Conservation (phyloP, 306 rosid genomes). For the Acacia crassicarpa region DNA sequence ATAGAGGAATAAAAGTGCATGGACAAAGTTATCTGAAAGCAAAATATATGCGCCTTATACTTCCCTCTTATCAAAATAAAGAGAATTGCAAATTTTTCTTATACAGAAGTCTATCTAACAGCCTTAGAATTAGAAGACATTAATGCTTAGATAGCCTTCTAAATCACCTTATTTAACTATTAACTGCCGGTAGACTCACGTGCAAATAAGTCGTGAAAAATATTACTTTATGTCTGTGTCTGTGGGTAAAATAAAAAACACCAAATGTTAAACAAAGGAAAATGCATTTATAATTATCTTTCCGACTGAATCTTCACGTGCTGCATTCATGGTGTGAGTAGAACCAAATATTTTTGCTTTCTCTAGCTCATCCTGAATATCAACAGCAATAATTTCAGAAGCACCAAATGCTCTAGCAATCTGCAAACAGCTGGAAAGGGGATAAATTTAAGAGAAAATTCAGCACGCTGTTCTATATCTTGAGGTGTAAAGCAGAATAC, state of each 20-base stretch:
- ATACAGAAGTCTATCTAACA: too few species aligned
- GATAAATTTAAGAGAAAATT: conserved; percentile 22
- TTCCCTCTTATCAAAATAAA: too few species aligned
- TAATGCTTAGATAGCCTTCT: too few species aligned
- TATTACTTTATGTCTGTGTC: background rate
- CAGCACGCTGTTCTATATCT: conserved; percentile 12
- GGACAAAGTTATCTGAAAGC: too few species aligned
- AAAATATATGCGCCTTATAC: too few species aligned
- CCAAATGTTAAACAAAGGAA: conserved; percentile 11
- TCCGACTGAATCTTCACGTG: conserved; percentile 71
- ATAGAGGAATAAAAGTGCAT: too few species aligned
- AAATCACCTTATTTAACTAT: too few species aligned
- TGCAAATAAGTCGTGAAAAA: background rate
- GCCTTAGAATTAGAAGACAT: too few species aligned
- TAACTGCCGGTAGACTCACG: too few species aligned
- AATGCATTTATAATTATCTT: conserved; percentile 64
- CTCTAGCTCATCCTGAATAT: conserved; percentile 81
- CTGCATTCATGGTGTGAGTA: conserved; percentile 78
- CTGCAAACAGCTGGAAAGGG: conserved; percentile 91
- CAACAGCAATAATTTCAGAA: conserved; percentile 90
- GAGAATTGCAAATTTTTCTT: too few species aligned
- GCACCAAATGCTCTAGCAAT: conserved; percentile 98
- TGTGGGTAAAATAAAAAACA: background rate
- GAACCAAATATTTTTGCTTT: conserved; percentile 89
- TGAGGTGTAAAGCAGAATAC: conserved; percentile 18